phyloP scores from a whole-genome alignment of 257 asterid genomes.

The Penstemon barbatus region DNA sequence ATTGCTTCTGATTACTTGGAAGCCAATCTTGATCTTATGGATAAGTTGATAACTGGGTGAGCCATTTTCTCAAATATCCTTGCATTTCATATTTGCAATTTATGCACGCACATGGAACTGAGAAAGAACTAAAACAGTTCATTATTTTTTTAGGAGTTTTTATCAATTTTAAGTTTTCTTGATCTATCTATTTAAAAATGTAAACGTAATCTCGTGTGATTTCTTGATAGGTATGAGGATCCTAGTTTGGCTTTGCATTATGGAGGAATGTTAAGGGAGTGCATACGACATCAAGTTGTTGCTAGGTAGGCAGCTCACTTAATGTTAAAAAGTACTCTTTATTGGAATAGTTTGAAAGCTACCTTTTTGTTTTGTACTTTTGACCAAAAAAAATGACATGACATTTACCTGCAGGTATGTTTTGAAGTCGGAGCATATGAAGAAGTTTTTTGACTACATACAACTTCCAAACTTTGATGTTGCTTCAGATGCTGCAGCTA shows the following conservation, averaged over 20 bases:
- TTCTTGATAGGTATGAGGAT: constrained; percentile 65
- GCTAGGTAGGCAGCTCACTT: constrained; percentile 52
- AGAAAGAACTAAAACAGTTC: constrained; percentile 1
- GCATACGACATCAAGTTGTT: constrained; percentile 85
- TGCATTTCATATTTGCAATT: neutral
- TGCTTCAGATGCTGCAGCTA: constrained; percentile 93
- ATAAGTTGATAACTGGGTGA: constrained; percentile 68
- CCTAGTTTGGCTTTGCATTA: constrained; percentile 72
- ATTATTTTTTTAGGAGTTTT: neutral
- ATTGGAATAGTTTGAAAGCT: neutral
- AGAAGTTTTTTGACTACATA: constrained; percentile 68
- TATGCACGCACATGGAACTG: constrained; percentile 2
- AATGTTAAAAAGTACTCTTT: neutral
- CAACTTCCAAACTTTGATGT: constrained; percentile 87
- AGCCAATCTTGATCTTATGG: constrained; percentile 74
- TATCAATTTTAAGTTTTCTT: constrained; percentile 4
- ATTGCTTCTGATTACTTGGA: constrained; percentile 84
- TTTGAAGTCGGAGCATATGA: constrained; percentile 61
- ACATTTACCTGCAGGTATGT: constrained; percentile 51
- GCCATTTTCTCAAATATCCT: constrained; percentile 29
- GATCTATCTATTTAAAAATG: neutral
- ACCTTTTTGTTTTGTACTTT: neutral
- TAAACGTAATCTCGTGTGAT: neutral
- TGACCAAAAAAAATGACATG: constrained; percentile 9
- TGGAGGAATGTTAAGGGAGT: constrained; percentile 88